Base-by-base conservation (phyloP, 306 rosid genomes). In the Vicia faba region DNA sequence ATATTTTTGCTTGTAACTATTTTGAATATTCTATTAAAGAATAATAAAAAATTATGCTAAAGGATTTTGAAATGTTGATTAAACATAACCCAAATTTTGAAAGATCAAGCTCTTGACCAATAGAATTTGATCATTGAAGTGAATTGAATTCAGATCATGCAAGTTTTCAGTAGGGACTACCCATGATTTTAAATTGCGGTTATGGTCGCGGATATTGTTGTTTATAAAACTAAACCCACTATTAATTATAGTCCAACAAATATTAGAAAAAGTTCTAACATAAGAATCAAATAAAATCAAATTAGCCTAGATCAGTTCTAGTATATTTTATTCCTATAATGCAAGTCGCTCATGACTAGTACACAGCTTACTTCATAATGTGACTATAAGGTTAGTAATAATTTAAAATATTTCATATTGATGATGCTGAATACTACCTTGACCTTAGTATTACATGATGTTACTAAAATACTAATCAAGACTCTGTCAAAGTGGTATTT, bases 1-100 rank as follows among this genome's bases (percentile, higher is more conserved):
- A 7, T 33, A 9, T 33, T 33, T 33, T 9, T 6, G 38, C 8
- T n/a, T 64, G 61, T 65, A 43, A n/a, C n/a, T 64, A 11, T 5
- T 28, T 50, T 49, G 28, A 74, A 20, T 68, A 48, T 68, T 66
- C 53, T 48, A 12, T 11, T 2, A 68, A 64, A 12, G 50, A 35
- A 66, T 54, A 49, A 25, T 49, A 39, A 46, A 28, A 61, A 46
- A 57, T 35, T 5, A 59, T 57, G 68, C 51, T 36, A 12, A 63
- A 8, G 26, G 55, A 18, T 49, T 49, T 66, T 46, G 67, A 13
- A 49, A 48, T 48, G 55, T 38, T 12, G 13, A 63, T 11, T 4
- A 63, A 62, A 33, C 3, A 19, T 25, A 40, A 53, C 28, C 11
- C 25, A 63, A 16, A 53, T 9, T 44, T 44, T 25, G 13, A 61